Evolutionary conservation across 257 asterid genomes (phyloP).

Genomic region (Thymus mandschuricus): DNA sequence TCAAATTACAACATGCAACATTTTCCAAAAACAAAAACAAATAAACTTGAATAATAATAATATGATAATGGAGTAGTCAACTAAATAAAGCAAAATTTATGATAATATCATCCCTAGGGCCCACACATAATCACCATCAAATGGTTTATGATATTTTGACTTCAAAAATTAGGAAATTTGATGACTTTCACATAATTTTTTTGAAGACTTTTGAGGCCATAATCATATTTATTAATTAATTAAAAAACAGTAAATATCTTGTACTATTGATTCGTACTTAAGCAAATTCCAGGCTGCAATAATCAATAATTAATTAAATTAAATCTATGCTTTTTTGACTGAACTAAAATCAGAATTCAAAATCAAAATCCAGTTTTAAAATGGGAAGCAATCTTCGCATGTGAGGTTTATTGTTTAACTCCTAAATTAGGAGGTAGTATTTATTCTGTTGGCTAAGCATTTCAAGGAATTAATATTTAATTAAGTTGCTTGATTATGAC

Average conservation of each 20-base stretch:
- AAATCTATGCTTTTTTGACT: conserved; percentile 33
- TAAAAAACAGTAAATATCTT: neutral
- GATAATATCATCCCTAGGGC: neutral
- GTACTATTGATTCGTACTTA: conserved; percentile 31
- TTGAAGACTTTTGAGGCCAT: conserved; percentile 29
- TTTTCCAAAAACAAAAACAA: no score
- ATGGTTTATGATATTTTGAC: conserved; percentile 29
- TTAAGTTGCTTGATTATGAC: conserved; percentile 27
- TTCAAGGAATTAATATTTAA: conserved; percentile 20
- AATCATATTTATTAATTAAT: neutral
- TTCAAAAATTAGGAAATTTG: conserved; percentile 38
- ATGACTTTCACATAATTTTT: conserved; percentile 32
- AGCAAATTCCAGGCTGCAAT: conserved; percentile 35
- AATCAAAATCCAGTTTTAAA: conserved; percentile 26
- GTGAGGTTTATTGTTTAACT: conserved; percentile 25
- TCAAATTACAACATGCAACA: neutral
- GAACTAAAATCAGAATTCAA: conserved; percentile 10
- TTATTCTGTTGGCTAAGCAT: conserved; percentile 38
- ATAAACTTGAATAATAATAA: no score
- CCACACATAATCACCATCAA: conserved; percentile 13
- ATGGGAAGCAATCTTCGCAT: conserved; percentile 34
- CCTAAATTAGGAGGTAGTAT: conserved; percentile 19
- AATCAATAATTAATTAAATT: neutral
- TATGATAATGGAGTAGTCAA: neutral
- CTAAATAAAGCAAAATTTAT: neutral